A percentile compares a stretch with the other conserved stretches of the same genome.
Conservation (phyloP, 306 rosid genomes). For the Hylodesmum podocarpum region DNA sequence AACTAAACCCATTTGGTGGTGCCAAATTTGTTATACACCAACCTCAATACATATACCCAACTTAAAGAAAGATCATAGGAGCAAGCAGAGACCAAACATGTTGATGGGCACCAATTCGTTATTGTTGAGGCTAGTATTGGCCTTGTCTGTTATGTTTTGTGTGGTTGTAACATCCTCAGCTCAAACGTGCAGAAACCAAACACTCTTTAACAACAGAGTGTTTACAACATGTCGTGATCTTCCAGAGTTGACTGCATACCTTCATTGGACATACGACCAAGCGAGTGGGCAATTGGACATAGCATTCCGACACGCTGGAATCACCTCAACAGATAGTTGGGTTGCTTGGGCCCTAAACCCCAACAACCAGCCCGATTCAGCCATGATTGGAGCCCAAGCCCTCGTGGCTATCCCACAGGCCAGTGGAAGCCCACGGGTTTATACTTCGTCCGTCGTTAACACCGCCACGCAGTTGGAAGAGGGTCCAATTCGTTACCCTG, state of each 20-base stretch:
- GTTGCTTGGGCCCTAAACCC: conserved; percentile 83
- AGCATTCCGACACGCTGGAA: conserved; percentile 51
- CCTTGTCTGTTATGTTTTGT: conserved; percentile 30
- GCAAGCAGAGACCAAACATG: background rate
- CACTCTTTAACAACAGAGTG: conserved; percentile 38
- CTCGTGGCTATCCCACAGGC: conserved; percentile 50
- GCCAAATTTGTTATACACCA: background rate
- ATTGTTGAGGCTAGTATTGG: conserved; percentile 34
- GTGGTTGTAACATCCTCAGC: conserved; percentile 40
- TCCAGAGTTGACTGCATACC: conserved; percentile 54
- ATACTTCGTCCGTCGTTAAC: conserved; percentile 18
- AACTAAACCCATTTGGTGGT: conserved; percentile 17
- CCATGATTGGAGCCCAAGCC: conserved; percentile 69
- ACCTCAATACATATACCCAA: background rate
- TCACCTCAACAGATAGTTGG: conserved; percentile 47
- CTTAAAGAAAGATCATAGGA: background rate
- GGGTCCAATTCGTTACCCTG: conserved; percentile 30
- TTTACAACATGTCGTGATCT: conserved; percentile 49
- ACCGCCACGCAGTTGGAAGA: conserved; percentile 26
- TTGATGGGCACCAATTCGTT: conserved; percentile 17
- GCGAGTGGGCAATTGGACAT: conserved; percentile 45
- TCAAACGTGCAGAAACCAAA: conserved; percentile 54
- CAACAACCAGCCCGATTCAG: background rate
- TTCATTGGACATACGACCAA: conserved; percentile 58
- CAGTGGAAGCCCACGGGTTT: conserved; percentile 12